Evolutionary conservation across 306 rosid genomes (phyloP), one percentile per base, ranked within the genome.

Genomic region (Gillenia trifoliata): DNA sequence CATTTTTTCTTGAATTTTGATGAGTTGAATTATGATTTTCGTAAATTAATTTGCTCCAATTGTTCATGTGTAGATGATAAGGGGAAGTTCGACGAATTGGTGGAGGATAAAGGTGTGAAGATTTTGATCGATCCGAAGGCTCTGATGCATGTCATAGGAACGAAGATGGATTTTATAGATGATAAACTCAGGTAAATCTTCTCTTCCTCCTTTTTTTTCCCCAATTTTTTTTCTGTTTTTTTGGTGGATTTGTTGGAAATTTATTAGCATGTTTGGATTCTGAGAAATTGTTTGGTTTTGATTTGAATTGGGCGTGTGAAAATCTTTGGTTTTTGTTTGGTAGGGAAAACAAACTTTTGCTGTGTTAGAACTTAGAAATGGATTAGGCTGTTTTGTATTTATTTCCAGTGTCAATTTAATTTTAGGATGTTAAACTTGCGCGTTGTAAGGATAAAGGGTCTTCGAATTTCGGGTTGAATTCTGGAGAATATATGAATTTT

Each of bases 81-180:
- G 54, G 98, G 92, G 66, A 94, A 90, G 78, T 94, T 90, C 64
- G 98, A 94, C 49, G 98, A 91, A 81, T 72, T 94, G 85, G 77
- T 94, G 70, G 97, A 94, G 70, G 98, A 94, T 79, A 89, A 94
- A 77, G 96, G 91, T 31, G 97, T 94, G 70, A 94, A 88, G 88
- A 81, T 94, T 76, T 80, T 94, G 87, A 87, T 94, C 66, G 97
- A 94, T 73, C 96, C 97, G 0, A 94, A 92, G 87, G 98, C 98
- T 60, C 93, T 94, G 47, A 94, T 94, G 97, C 98, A 94, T 77
- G 98, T 92, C 7, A 86, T 94, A 79, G 97, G 98, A 76, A 94
- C 98, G 23, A 87, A 90, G 82, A 94, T 94, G 97, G 98, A 94
- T 83, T 94, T 94, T 66, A 90, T 94, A 11, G 97, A 94, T 73